Evolutionary conservation across 768 basidiomycete genomes (phyloP), one percentile per base, ranked within the genome.

Genomic region (Termitomyces sp.): DNA sequence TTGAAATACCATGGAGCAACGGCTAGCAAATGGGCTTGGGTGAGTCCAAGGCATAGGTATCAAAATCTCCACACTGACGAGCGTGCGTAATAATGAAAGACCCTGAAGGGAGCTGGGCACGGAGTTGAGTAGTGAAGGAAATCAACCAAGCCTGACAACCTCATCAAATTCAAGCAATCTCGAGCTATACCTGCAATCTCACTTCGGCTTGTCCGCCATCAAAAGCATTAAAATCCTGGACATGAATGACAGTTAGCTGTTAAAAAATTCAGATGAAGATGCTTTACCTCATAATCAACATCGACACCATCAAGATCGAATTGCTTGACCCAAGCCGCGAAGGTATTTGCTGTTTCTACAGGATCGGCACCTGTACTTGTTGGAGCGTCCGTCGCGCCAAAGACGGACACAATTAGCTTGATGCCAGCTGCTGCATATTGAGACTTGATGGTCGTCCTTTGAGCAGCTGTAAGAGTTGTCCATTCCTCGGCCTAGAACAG

Each of bases 221-320:
- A 56, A 86, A 77, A 0, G 85, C 85, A 59, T 71, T 68, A 61
- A 87, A 85, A 60, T 87, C 86, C 81, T 85, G 53, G 2, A 50
- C 26, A 9, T 5, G 24, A 47, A 44, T 17, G n/a, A 44, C 24
- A 11, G 17, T 34, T 37, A 40, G 30, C 21, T 45, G 17, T 15
- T 24, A 34, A 19, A n/a, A n/a, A 2, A 3, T 26, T 28, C 15
- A 21, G 12, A 17, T 47, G 42, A 43, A 49, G 41, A 40, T 40
- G 10, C 43, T 54, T 17, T 35, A 76, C 77, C 71, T 84, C 87
- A 62, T 88, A 89, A 66, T 89, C 87, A 35, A 90, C 82, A 64
- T 88, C 87, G 24, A 87, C 79, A 46, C 87, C 87, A 60, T 88
- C 87, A 17, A 89, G 69, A 46, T 72, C 67, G 55, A 76, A 85